Percentiles rank a stretch among this genome's conserved stretches.
Conservation (phyloP, 2,329 filamentous ascomycete genomes). For the Colletotrichum godetiae region DNA sequence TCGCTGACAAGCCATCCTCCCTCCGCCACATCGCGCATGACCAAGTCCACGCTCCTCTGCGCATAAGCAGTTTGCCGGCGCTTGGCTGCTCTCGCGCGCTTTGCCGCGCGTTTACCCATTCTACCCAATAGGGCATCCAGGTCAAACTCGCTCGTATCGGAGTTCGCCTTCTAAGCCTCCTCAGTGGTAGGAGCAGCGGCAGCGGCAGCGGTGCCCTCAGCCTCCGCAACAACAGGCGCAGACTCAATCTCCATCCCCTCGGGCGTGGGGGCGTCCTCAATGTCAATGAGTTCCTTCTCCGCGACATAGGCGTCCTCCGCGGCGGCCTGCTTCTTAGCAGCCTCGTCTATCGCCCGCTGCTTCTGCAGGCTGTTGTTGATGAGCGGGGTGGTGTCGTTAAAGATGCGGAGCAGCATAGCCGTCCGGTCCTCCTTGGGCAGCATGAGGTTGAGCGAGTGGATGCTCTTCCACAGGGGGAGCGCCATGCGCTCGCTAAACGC, state of each 20-base stretch:
- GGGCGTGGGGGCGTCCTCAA: constrained; percentile 52
- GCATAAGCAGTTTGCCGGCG: not conserved
- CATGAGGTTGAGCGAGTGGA: constrained; percentile 95
- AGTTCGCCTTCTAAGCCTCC: not conserved
- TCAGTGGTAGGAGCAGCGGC: not conserved
- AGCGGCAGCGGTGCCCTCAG: not conserved
- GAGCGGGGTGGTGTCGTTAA: constrained; percentile 87
- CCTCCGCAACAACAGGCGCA: not conserved
- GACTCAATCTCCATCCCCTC: constrained; percentile 39
- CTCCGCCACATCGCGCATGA: not conserved
- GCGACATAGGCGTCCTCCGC: constrained; percentile 38
- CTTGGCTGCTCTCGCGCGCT: not conserved
- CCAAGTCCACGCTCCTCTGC: not conserved
- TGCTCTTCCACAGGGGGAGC: constrained; percentile 92
- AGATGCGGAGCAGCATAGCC: constrained; percentile 91
- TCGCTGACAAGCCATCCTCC: not conserved
- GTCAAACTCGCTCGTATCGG: not conserved
- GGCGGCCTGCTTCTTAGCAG: constrained; percentile 47
- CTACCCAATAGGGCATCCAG: not conserved
- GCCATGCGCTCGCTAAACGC: constrained; percentile 82
- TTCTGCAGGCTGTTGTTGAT: constrained; percentile 75
- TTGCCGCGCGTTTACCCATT: not conserved
- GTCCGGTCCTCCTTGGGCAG: constrained; percentile 95
- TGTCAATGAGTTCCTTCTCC: constrained; percentile 43
- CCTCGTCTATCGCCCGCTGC: constrained; percentile 49